These are phyloP conservation scores for Colletotrichum salicis DNA, from an alignment of 2,329 filamentous ascomycete genomes.

Conservation along the genomic window DNA sequence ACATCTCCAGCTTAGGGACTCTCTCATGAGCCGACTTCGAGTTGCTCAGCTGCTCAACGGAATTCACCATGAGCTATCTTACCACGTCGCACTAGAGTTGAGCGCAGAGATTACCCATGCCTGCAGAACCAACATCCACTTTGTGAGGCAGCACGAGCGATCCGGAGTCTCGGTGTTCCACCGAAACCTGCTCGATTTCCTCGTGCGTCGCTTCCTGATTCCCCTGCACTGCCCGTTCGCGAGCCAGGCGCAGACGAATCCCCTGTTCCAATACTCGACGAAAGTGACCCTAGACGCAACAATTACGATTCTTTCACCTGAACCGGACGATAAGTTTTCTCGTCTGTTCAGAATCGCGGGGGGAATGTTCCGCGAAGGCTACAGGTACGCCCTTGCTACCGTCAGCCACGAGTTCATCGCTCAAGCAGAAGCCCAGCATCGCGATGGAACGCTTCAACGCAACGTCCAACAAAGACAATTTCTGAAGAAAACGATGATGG, in stretches of 20 bases:
- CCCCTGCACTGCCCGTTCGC: conserved; percentile 63
- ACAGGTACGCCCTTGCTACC: conserved; percentile 46
- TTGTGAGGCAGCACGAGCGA: conserved; percentile 36
- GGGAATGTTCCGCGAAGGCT: conserved; percentile 53
- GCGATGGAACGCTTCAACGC: conserved; percentile 36
- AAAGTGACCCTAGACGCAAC: background rate
- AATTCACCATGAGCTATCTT: background rate
- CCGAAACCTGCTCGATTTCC: conserved; percentile 60
- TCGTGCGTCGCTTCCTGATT: conserved; percentile 65
- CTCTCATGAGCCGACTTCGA: background rate
- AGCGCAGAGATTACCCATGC: conserved; percentile 46
- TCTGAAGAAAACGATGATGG: background rate
- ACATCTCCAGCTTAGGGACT: conserved; percentile 40
- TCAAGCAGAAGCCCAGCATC: conserved; percentile 42
- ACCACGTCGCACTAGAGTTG: conserved; percentile 35
- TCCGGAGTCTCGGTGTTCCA: conserved; percentile 49
- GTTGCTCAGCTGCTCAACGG: background rate
- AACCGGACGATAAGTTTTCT: conserved; percentile 49
- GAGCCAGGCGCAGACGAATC: conserved; percentile 52
- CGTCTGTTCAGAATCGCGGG: conserved; percentile 50
- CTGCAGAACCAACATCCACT: conserved; percentile 38
- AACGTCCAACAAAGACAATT: background rate
- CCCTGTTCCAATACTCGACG: conserved; percentile 50
- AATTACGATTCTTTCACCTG: conserved; percentile 17
- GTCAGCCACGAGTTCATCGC: conserved; percentile 51